Evolutionary conservation across 2,329 filamentous ascomycete genomes (phyloP), one percentile per base, ranked within the genome.

Genomic region (Pestalotiopsis sp.): DNA sequence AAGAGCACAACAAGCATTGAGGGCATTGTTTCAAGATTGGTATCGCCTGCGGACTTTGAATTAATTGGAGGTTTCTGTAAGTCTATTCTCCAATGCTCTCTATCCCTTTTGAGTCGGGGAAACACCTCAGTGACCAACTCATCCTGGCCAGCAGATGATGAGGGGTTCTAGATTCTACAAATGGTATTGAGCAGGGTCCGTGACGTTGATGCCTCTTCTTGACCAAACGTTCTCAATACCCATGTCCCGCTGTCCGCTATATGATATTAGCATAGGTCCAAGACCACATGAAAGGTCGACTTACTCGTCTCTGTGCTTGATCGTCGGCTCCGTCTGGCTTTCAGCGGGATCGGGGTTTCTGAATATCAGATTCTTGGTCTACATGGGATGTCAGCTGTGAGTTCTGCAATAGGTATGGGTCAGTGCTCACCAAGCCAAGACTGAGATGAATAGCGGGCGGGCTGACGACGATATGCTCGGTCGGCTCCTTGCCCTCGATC

Each of bases 361-460:
- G 66, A 79, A 78, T 57, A 78, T 71, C 66, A 77, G 67, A 63
- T 78, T 77, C 61, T 74, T 73, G 2, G 70, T 74, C 77, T 77
- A 22, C 7, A 64, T 3, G 4, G n/a, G 4, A 20, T 44, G 35
- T 59, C 24, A 59, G 55, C 22, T 57, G 14, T 10, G 14, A 13
- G 3, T 30, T 52, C 61, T 6, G 4, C 10, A 10, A 14, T 4
- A 38, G 44, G 1, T 20, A 44, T 7, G 67, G 30, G 17, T 11
- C 17, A 11, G 11, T 24, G 44, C 73, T 71, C 66, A 78, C 73
- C 75, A 77, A 58, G 26, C 81, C 81, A 20, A 83, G 68, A 0
- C 81, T 82, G 70, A 84, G 67, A 64, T 83, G 81, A 7, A 82
- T 83, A 9, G 70, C 75, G 2, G 77, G 71, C 59, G 81, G 79